Evolutionary conservation across 345 rosid species (phyloP).

Genomic region (Salix udensis): DNA sequence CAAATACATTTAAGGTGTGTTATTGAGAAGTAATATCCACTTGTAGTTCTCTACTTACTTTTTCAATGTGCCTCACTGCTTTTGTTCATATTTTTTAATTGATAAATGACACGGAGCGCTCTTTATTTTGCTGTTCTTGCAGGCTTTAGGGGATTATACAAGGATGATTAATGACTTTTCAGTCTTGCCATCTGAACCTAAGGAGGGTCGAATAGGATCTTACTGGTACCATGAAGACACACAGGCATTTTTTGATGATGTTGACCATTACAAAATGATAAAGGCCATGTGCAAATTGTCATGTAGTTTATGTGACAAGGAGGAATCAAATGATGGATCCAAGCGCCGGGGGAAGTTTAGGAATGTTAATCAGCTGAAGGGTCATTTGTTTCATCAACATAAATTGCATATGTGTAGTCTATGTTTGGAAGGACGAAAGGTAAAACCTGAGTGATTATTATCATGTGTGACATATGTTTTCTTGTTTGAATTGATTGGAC

Average conservation of each 20-base stretch:
- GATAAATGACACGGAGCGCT: neutral
- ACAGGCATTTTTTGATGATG: constrained; percentile 80
- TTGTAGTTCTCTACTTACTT: neutral
- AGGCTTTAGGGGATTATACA: constrained; percentile 94
- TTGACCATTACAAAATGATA: constrained; percentile 89
- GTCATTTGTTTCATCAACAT: constrained; percentile 85
- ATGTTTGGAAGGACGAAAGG: constrained; percentile 97
- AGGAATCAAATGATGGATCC: constrained; percentile 51
- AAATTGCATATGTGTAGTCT: constrained; percentile 76
- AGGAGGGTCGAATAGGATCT: constrained; percentile 70
- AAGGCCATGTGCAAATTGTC: constrained; percentile 98
- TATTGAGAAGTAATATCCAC: neutral
- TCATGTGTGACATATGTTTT: neutral
- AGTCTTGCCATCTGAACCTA: constrained; percentile 67
- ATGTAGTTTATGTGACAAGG: constrained; percentile 77
- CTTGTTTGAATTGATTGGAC: neutral
- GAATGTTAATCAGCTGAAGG: constrained; percentile 86
- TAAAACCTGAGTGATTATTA: constrained; percentile 7
- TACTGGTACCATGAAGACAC: constrained; percentile 91
- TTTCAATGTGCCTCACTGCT: neutral
- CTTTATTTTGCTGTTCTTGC: constrained; percentile 5
- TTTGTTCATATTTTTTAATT: neutral
- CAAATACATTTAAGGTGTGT: neutral
- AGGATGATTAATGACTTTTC: constrained; percentile 83
- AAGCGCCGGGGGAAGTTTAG: constrained; percentile 61